A percentile compares a stretch with the other conserved stretches of the same genome.
Evolutionary conservation across 1,139 yeast species (phyloP).

Genomic region (Sugiyamaella neomexicana): DNA sequence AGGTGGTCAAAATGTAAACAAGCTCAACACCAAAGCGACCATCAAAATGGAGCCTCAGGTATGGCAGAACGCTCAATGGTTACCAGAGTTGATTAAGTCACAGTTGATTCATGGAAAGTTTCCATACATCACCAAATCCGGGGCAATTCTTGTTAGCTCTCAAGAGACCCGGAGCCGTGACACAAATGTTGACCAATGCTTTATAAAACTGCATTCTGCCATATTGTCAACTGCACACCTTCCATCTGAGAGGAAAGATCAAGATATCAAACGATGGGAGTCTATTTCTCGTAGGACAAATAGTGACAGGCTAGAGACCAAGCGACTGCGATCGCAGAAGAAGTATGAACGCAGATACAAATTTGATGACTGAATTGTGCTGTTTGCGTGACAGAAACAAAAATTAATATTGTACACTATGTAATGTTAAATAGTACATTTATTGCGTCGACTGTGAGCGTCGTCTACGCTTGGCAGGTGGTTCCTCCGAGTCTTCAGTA

Average conservation of each 20-base stretch:
- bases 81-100: conserved; percentile 54
- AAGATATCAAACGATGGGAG: conserved; percentile 57
- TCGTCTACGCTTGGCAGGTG: conserved; percentile 9
- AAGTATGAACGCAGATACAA: conserved; percentile 47
- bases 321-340: conserved; percentile 56
- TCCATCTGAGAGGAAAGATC: conserved; percentile 52
- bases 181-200: conserved; percentile 59
- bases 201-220: conserved; percentile 55
- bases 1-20: conserved; percentile 94
- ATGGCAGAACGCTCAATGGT: conserved; percentile 61
- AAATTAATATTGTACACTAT: background rate
- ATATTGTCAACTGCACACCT: conserved; percentile 52
- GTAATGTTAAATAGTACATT: background rate
- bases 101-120: conserved; percentile 44
- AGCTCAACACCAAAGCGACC: conserved; percentile 66
- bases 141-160: conserved; percentile 59
- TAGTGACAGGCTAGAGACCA: conserved; percentile 52
- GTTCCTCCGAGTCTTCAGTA: conserved; percentile 6
- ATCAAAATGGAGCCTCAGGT: conserved; percentile 50
- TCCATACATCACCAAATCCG: conserved; percentile 58
- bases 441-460: conserved; percentile 1
- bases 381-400: too few relatives aligned
- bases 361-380: background rate
- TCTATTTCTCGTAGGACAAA: conserved; percentile 49
- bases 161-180: conserved; percentile 62